Percentiles rank a stretch among this genome's conserved stretches.
phyloP scores from a whole-genome alignment of 305 asterid species.

The Fraxinus platypoda region DNA sequence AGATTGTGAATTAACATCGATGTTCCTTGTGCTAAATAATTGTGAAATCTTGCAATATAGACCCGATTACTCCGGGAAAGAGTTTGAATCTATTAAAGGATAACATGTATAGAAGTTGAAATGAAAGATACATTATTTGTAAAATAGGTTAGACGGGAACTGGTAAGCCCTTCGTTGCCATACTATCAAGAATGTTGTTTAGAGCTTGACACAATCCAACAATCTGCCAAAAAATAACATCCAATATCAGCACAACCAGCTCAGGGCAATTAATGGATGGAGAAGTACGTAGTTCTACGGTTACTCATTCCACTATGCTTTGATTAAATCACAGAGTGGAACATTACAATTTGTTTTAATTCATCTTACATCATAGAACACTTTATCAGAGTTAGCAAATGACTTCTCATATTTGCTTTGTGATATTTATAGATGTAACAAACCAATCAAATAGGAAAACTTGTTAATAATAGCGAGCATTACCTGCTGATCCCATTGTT shows the following conservation, averaged over 20 bases:
- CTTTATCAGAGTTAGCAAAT: neutral
- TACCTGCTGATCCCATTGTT: conserved; percentile 99
- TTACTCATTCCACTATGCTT: neutral
- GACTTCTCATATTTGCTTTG: neutral
- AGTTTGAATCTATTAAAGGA: neutral
- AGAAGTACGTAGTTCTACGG: neutral
- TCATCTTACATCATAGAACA: neutral
- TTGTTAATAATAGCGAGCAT: conserved; percentile 8
- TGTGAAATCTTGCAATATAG: neutral
- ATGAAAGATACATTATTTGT: neutral
- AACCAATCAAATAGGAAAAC: neutral
- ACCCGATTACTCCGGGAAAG: neutral
- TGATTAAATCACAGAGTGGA: neutral
- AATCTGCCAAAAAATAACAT: conserved; percentile 41
- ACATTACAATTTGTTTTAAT: neutral
- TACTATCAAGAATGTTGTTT: conserved; percentile 83
- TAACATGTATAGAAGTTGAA: neutral
- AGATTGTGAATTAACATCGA: neutral
- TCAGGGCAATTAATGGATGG: neutral
- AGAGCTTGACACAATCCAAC: conserved; percentile 92
- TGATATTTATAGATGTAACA: neutral
- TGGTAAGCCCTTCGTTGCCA: conserved; percentile 91
- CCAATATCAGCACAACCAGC: conserved; percentile 10
- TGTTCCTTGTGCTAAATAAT: neutral
- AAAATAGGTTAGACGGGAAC: conserved; percentile 54